These are phyloP conservation scores for Berkeleyomyces basicola DNA, from an alignment of 2,329 filamentous ascomycete genomes.

Conservation along the genomic window DNA sequence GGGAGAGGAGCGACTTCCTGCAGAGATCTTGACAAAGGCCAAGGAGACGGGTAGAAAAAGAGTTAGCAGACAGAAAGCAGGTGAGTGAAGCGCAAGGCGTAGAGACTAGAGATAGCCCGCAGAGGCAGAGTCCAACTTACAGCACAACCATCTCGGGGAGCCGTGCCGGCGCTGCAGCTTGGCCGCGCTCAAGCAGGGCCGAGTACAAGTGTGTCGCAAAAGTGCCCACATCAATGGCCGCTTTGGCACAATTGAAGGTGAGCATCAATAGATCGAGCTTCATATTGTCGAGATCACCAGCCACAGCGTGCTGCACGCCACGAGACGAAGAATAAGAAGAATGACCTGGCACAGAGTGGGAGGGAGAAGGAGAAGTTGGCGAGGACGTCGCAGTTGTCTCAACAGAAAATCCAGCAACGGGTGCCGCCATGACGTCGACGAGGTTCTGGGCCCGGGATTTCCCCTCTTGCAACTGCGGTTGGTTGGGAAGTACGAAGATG, in stretches of 20 bases:
- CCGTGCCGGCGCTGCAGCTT: slow-evolving; percentile 20
- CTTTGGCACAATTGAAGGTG: slow-evolving; percentile 79
- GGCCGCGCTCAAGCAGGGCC: slow-evolving; percentile 36
- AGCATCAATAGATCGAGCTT: slow-evolving; percentile 56
- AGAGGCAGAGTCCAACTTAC: slow-evolving; percentile 24
- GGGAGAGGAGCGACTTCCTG: slow-evolving; percentile 82
- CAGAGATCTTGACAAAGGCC: slow-evolving; percentile 41
- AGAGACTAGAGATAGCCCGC: no score
- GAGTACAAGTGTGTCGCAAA: slow-evolving; percentile 56
- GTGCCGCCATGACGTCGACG: slow-evolving; percentile 3
- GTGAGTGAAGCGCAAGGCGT: slow-evolving; percentile 11
- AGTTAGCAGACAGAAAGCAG: neutral
- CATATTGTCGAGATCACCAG: slow-evolving; percentile 10
- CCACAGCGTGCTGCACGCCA: neutral
- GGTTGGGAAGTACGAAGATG: neutral
- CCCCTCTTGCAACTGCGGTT: neutral
- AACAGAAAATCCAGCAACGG: neutral
- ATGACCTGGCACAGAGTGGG: neutral
- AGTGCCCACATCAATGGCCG: slow-evolving; percentile 47
- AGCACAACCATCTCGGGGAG: slow-evolving; percentile 40
- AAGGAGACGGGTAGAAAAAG: neutral
- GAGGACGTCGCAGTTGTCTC: neutral
- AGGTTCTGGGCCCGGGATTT: neutral
- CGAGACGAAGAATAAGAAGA: neutral
- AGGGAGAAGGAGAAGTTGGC: neutral